Conservation (phyloP, 2,329 filamentous ascomycete genomes). For the Blumeriella jaapii region DNA sequence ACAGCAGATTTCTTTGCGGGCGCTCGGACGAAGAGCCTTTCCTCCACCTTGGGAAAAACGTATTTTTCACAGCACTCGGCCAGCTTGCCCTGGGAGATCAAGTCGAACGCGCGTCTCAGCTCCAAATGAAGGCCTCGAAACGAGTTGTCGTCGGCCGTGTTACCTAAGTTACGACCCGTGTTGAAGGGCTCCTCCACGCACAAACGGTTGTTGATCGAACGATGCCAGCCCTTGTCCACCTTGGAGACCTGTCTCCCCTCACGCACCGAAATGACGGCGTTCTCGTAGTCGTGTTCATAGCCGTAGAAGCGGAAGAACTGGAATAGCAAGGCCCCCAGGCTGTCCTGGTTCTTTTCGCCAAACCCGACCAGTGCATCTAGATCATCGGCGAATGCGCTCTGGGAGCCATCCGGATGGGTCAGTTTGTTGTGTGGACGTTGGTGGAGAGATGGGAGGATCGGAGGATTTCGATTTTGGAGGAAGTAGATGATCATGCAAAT, state of each 20-base stretch:
- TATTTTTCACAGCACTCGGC: slow-evolving; percentile 79
- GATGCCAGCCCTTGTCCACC: slow-evolving; percentile 79
- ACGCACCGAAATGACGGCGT: slow-evolving; percentile 72
- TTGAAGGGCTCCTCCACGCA: slow-evolving; percentile 98
- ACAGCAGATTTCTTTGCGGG: slow-evolving; percentile 44
- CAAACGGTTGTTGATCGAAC: slow-evolving; percentile 67
- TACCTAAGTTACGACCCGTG: slow-evolving; percentile 75
- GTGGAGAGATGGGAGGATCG: slow-evolving; percentile 78
- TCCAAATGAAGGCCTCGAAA: slow-evolving; percentile 87
- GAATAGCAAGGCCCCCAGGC: slow-evolving; percentile 77
- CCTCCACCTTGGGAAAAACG: slow-evolving; percentile 70
- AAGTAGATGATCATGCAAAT: slow-evolving; percentile 98
- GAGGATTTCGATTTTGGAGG: slow-evolving; percentile 73
- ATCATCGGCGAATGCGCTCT: slow-evolving; percentile 79
- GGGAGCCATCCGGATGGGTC: slow-evolving; percentile 49
- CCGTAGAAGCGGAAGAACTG: slow-evolving; percentile 93
- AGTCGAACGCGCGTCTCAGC: slow-evolving; percentile 75
- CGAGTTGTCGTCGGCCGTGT: slow-evolving; percentile 90
- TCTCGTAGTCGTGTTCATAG: slow-evolving; percentile 84
- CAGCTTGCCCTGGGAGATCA: slow-evolving; percentile 68
- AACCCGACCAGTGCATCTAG: slow-evolving; percentile 61
- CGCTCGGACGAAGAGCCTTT: slow-evolving; percentile 40
- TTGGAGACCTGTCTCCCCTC: slow-evolving; percentile 70
- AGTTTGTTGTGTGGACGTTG: slow-evolving; percentile 54
- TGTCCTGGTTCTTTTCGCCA: slow-evolving; percentile 70